A percentile compares a stretch with the other conserved stretches of the same genome.
These are phyloP conservation scores for Zymoseptoria brevis DNA, from an alignment of 2,329 filamentous ascomycete genomes.

Conservation along the genomic window DNA sequence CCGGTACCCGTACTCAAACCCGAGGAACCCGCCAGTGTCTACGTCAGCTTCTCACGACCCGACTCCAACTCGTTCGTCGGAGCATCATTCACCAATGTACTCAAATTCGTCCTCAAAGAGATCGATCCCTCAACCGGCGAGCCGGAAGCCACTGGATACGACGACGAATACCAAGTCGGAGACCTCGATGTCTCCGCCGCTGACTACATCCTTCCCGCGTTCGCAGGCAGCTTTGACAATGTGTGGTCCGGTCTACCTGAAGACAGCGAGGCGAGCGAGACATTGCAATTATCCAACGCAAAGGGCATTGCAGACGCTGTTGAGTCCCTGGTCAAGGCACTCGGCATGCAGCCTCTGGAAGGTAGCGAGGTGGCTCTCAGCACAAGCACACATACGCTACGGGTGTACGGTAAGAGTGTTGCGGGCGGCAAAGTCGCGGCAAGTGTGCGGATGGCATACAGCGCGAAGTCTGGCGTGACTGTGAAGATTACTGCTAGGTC, in stretches of 20 bases:
- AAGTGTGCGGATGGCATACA: slow-evolving; percentile 86
- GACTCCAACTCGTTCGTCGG: slow-evolving; percentile 63
- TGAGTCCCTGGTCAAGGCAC: slow-evolving; percentile 74
- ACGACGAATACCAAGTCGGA: slow-evolving; percentile 95
- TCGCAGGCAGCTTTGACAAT: slow-evolving; percentile 89
- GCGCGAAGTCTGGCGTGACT: slow-evolving; percentile 84
- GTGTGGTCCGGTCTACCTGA: slow-evolving; percentile 74
- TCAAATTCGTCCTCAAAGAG: slow-evolving; percentile 97
- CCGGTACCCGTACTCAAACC: slow-evolving; percentile 73
- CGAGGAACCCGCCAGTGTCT: slow-evolving; percentile 85
- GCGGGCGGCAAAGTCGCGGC: slow-evolving; percentile 82
- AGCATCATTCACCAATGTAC: slow-evolving; percentile 77
- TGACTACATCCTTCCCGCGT: slow-evolving; percentile 89
- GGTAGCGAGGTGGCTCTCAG: slow-evolving; percentile 86
- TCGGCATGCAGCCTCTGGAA: slow-evolving; percentile 88
- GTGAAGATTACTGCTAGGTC: slow-evolving; percentile 89
- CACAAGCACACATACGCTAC: slow-evolving; percentile 85
- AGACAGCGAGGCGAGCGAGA: slow-evolving; percentile 83
- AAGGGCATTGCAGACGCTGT: slow-evolving; percentile 96
- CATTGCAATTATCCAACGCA: slow-evolving; percentile 74
- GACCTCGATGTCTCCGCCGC: slow-evolving; percentile 85
- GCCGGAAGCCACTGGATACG: slow-evolving; percentile 85
- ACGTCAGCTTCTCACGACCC: slow-evolving; percentile 85
- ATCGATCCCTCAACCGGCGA: slow-evolving; percentile 91
- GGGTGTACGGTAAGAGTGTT: slow-evolving; percentile 92